These are phyloP conservation scores for Symbiotaphrina buchneri DNA, from an alignment of 495 filamentous ascomycete species.

Conservation along the genomic window DNA sequence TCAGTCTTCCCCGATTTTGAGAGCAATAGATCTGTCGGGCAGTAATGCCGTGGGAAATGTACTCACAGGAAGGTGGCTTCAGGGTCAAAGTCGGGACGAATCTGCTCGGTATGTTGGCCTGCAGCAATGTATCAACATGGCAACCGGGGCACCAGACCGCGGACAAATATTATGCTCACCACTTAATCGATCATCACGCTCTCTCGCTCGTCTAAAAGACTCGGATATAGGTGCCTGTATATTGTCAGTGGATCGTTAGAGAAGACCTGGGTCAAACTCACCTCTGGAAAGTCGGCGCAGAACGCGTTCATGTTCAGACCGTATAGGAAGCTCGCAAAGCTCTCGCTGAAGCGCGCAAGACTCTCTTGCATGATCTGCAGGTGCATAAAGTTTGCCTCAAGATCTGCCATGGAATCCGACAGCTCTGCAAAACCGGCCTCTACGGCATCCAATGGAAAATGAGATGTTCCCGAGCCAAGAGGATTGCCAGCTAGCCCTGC, in stretches of 20 bases:
- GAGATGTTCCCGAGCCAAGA: slow-evolving; percentile 30
- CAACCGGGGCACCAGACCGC: background rate
- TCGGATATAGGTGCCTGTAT: slow-evolving; percentile 37
- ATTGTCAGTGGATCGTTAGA: background rate
- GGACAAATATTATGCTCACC: too few species aligned
- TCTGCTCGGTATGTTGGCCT: slow-evolving; percentile 4
- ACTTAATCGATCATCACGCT: slow-evolving; percentile 26
- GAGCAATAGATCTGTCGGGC: too few species aligned
- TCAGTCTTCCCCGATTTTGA: too few species aligned
- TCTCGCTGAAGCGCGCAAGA: slow-evolving; percentile 81
- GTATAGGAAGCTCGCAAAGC: slow-evolving; percentile 85
- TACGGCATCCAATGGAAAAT: slow-evolving; percentile 58
- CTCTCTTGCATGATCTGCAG: slow-evolving; percentile 95
- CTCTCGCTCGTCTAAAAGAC: slow-evolving; percentile 48
- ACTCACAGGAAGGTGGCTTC: slow-evolving; percentile 81
- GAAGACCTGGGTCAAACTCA: slow-evolving; percentile 13
- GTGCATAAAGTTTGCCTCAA: slow-evolving; percentile 95
- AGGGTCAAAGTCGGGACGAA: slow-evolving; percentile 18
- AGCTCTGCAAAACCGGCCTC: slow-evolving; percentile 85
- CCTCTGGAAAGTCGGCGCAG: slow-evolving; percentile 95
- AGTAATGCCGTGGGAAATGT: background rate
- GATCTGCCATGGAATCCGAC: slow-evolving; percentile 79
- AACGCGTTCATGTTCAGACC: slow-evolving; percentile 98
- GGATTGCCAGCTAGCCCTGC: slow-evolving; percentile 25
- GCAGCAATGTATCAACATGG: background rate